These are phyloP conservation scores for Silybum marianum DNA, from an alignment of 129 eudicot genomes.

Conservation along the genomic window DNA sequence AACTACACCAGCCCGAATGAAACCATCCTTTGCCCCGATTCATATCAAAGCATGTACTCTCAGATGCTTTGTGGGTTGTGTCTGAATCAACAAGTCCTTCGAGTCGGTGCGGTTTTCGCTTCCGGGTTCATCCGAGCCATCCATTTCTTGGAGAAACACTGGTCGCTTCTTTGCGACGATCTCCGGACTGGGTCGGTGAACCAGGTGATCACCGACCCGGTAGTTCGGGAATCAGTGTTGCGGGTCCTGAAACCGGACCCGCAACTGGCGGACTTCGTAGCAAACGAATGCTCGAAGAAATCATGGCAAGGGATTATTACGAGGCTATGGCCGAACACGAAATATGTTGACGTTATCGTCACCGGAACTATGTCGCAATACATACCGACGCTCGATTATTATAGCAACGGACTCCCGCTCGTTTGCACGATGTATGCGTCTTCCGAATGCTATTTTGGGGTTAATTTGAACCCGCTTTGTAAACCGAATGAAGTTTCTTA, in stretches of 20 bases:
- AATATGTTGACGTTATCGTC: constrained; percentile 70
- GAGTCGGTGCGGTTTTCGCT: constrained; percentile 83
- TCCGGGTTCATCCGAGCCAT: constrained; percentile 87
- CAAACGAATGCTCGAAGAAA: constrained; percentile 53
- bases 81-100: constrained; percentile 58
- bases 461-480: constrained; percentile 78
- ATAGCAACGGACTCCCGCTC: constrained; percentile 77
- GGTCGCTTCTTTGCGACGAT: constrained; percentile 52
- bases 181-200: constrained; percentile 66
- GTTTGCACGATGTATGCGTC: constrained; percentile 87
- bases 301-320: constrained; percentile 83
- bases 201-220: constrained; percentile 53
- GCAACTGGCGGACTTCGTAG: constrained; percentile 57
- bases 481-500: constrained; percentile 80
- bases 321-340: constrained; percentile 82
- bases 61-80: constrained; percentile 80
- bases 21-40: constrained; percentile 73
- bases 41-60: constrained; percentile 85
- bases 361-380: constrained; percentile 93
- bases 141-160: constrained; percentile 69
- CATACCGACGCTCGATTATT: constrained; percentile 72
- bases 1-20: constrained; percentile 81
- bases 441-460: constrained; percentile 81
- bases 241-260: constrained; percentile 54
- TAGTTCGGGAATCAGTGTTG: constrained; percentile 52